phyloP scores from a whole-genome alignment of 2,329 filamentous ascomycete genomes.

The Diaporthe sp. region DNA sequence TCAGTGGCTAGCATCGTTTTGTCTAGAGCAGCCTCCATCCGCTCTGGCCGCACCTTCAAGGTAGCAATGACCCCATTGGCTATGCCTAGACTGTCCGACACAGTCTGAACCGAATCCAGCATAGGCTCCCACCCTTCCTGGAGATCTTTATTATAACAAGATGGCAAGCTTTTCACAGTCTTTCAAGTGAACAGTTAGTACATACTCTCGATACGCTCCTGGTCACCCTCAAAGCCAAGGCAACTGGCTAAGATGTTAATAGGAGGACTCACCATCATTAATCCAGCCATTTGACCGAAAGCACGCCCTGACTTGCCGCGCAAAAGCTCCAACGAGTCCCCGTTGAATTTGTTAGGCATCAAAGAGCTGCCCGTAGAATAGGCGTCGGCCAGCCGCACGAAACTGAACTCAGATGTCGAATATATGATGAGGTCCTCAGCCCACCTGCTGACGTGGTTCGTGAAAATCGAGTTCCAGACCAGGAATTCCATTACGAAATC shows the following conservation, averaged over 20 bases:
- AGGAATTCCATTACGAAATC: slow-evolving; percentile 87
- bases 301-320: slow-evolving; percentile 62
- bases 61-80: slow-evolving; percentile 80
- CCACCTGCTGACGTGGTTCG: slow-evolving; percentile 84
- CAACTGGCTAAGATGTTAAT: background rate
- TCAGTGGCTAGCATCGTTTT: slow-evolving; percentile 79
- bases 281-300: slow-evolving; percentile 62
- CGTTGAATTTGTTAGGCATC: slow-evolving; percentile 89
- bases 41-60: slow-evolving; percentile 73
- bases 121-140: slow-evolving; percentile 83
- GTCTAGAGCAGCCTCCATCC: slow-evolving; percentile 69
- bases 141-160: slow-evolving; percentile 75
- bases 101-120: slow-evolving; percentile 80
- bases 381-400: slow-evolving; percentile 80
- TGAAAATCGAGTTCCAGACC: slow-evolving; percentile 82
- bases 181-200: background rate
- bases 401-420: slow-evolving; percentile 80
- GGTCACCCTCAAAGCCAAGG: background rate
- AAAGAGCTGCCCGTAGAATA: slow-evolving; percentile 82
- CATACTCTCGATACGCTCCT: background rate
- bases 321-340: slow-evolving; percentile 79
- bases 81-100: slow-evolving; percentile 79
- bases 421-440: slow-evolving; percentile 90
- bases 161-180: slow-evolving; percentile 84
- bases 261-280: slow-evolving; percentile 58